Evolutionary conservation across 805 yeast species (phyloP).

Genomic region (Millerozyma acaciae): DNA sequence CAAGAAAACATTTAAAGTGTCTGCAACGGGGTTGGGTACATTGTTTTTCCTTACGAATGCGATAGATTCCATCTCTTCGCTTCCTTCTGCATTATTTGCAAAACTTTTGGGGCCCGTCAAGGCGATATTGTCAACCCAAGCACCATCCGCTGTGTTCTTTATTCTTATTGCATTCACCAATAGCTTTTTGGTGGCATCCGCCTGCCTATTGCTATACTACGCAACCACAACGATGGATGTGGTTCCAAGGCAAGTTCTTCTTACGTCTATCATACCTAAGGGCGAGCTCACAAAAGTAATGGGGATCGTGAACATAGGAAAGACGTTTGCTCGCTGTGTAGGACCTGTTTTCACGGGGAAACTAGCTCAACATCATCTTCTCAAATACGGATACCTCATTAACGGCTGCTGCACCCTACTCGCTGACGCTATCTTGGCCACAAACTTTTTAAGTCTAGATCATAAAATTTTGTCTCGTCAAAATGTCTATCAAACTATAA

Average conservation of each 20-base stretch:
- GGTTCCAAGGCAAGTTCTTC: conserved; percentile 80
- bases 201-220: conserved; percentile 51
- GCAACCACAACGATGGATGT: conserved; percentile 82
- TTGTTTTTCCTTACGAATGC: conserved; percentile 64
- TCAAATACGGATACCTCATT: conserved; percentile 52
- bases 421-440: conserved; percentile 44
- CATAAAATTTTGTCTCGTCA: conserved; percentile 16
- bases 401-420: conserved; percentile 48
- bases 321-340: conserved; percentile 77
- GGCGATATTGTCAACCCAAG: conserved; percentile 70
- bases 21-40: conserved; percentile 59
- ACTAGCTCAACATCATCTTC: conserved; percentile 49
- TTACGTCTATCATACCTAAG: conserved; percentile 62
- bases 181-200: conserved; percentile 44
- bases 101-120: conserved; percentile 70
- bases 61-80: conserved; percentile 62
- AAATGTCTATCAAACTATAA: neutral
- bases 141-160: conserved; percentile 71
- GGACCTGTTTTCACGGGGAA: conserved; percentile 81
- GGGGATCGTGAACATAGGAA: conserved; percentile 84
- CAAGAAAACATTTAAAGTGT: conserved; percentile 48
- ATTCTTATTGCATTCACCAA: conserved; percentile 29
- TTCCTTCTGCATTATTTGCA: conserved; percentile 73
- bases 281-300: conserved; percentile 69
- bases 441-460: conserved; percentile 41